A percentile compares a stretch with the other conserved stretches of the same genome.
Conservation (phyloP, 495 filamentous ascomycete genomes). For the Physcia stellaris region DNA sequence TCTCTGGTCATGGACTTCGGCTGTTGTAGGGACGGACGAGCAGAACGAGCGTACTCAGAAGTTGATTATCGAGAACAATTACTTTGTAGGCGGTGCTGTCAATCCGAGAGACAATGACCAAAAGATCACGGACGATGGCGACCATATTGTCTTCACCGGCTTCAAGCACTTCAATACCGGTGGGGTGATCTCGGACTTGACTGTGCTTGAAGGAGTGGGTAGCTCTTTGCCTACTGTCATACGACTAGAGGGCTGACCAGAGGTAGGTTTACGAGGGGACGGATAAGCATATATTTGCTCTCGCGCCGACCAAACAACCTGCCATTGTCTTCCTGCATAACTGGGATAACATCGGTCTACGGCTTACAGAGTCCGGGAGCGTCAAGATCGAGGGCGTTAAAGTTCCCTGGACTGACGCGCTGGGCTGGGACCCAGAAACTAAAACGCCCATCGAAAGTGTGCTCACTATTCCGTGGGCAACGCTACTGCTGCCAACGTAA, state of each 20-base stretch:
- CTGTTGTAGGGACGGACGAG: slow-evolving; percentile 39
- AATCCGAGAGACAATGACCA: slow-evolving; percentile 47
- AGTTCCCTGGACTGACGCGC: slow-evolving; percentile 40
- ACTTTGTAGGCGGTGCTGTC: slow-evolving; percentile 47
- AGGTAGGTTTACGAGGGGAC: slow-evolving; percentile 31
- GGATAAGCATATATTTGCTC: slow-evolving; percentile 43
- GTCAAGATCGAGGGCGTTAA: slow-evolving; percentile 42
- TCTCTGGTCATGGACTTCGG: slow-evolving; percentile 43
- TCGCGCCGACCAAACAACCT: slow-evolving; percentile 36
- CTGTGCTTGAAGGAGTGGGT: slow-evolving; percentile 40
- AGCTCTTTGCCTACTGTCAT: too few species aligned
- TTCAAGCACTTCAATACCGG: slow-evolving; percentile 51
- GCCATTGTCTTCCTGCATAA: slow-evolving; percentile 44
- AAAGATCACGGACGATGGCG: slow-evolving; percentile 35
- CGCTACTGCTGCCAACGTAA: slow-evolving; percentile 42
- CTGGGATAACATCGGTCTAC: slow-evolving; percentile 48
- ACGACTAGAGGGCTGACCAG: neutral
- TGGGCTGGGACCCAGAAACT: slow-evolving; percentile 37
- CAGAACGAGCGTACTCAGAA: slow-evolving; percentile 38
- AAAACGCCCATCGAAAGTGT: slow-evolving; percentile 31
- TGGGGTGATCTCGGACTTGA: slow-evolving; percentile 46
- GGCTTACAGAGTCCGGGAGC: slow-evolving; percentile 44
- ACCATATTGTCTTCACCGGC: slow-evolving; percentile 40
- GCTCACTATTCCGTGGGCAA: slow-evolving; percentile 34
- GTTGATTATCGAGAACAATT: slow-evolving; percentile 42